A percentile compares a stretch with the other conserved stretches of the same genome.
phyloP scores from a whole-genome alignment of 257 asterid genomes.

The Nicotiana attenuata region DNA sequence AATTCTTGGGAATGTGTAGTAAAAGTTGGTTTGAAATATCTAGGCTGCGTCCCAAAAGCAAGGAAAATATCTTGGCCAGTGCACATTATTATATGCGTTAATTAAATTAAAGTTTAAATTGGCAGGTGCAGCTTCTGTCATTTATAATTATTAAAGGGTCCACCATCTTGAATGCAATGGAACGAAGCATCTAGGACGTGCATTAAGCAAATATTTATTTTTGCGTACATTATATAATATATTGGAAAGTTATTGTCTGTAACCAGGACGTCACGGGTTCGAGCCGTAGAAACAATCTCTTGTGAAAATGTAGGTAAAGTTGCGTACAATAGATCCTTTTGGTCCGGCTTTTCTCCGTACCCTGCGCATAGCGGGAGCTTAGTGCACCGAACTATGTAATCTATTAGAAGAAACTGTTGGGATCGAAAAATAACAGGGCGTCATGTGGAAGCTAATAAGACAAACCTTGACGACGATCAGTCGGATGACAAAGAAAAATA shows the following conservation, averaged over 20 bases:
- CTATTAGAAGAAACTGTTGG: too few relatives aligned
- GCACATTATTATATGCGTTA: background rate
- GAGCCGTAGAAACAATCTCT: too few relatives aligned
- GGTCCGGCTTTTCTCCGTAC: too few relatives aligned
- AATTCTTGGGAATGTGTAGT: background rate
- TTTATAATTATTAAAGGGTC: constrained; percentile 1
- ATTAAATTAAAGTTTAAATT: background rate
- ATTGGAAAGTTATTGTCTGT: background rate
- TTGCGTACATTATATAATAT: background rate
- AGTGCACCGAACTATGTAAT: too few relatives aligned
- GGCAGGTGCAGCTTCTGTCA: background rate
- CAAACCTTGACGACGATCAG: too few relatives aligned
- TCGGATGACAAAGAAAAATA: too few relatives aligned
- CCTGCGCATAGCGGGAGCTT: too few relatives aligned
- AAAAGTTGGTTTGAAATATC: constrained; percentile 1
- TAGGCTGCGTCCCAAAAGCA: background rate
- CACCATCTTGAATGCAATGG: constrained; percentile 14
- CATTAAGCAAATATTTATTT: background rate
- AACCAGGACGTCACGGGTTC: too few relatives aligned
- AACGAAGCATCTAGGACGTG: constrained; percentile 16
- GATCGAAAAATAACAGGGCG: too few relatives aligned
- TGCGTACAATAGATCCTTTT: too few relatives aligned
- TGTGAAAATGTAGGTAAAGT: too few relatives aligned
- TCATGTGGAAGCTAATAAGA: too few relatives aligned
- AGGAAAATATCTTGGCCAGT: constrained; percentile 11